Evolutionary conservation across 805 yeast species (phyloP), one percentile per base, ranked within the genome.

Genomic region (Kodamaea sagamina): DNA sequence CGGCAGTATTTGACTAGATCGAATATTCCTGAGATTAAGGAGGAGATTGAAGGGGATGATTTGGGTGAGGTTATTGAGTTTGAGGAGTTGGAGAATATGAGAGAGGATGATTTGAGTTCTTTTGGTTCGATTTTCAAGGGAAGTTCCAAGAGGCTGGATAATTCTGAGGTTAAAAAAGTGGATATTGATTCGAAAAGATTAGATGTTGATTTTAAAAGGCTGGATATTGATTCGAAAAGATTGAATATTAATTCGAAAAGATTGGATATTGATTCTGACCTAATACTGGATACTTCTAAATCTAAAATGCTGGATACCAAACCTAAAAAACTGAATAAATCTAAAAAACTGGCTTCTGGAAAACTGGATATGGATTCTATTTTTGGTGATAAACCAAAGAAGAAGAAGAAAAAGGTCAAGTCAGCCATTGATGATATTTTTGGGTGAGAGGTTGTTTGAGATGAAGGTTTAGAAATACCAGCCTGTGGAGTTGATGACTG

Each of bases 361-460:
- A n/a, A n/a, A n/a, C 27, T 16, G 13, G 47, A 38, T 10, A 13
- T 29, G n/a, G 31, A 17, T 39, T 19, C 16, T 24, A 32, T 22
- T 7, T 19, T 22, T 11, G 35, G 15, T 17, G 22, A 21, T 24
- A 24, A 21, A 7, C 6, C 39, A 9, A 36, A 19, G 36, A 41
- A 43, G 13, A 42, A 38, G 36, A 53, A 51, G 41, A 58, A 53
- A 31, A 36, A 40, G 40, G 18, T 42, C 41, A 39, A 38, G 35
- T 39, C 43, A 40, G 45, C 81, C 8, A 87, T 87, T 43, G 93
- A 86, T 61, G 86, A 80, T 53, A 86, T 87, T 11, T 86, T 86
- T 63, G 89, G 88, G 1, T 79, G 42, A 38, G n/a, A 16, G 12
- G n/a, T n/a, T n/a, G n/a, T n/a, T n/a, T n/a, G n/a, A n/a, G n/a